phyloP scores from a whole-genome alignment of 2,329 filamentous ascomycete species.

The Hypocrella siamensis region DNA sequence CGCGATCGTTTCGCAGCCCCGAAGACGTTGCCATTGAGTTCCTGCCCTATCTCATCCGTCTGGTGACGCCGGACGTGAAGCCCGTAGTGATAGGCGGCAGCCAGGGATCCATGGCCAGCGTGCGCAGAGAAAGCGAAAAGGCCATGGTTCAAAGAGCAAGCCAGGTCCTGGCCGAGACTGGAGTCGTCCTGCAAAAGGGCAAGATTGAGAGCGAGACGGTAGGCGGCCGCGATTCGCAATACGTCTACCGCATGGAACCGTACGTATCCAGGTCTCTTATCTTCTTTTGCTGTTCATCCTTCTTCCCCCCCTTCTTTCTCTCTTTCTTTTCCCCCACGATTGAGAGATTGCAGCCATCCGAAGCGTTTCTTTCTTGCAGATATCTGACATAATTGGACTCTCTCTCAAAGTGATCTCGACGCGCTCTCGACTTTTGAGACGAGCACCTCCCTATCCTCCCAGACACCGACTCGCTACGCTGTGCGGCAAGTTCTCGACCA shows the following conservation, averaged over 20 bases:
- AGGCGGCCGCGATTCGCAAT: constrained; percentile 45
- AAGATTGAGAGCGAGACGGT: constrained; percentile 56
- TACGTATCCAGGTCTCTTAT: too few species aligned
- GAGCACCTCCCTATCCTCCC: constrained; percentile 36
- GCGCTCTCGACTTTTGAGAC: constrained; percentile 61
- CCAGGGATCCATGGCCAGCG: constrained; percentile 57
- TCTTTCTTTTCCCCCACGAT: neutral
- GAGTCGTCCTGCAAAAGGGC: constrained; percentile 66
- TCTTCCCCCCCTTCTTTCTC: neutral
- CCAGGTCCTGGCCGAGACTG: constrained; percentile 66
- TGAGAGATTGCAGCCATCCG: too few species aligned
- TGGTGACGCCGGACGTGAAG: constrained; percentile 80
- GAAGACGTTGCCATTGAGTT: constrained; percentile 70
- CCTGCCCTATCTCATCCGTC: constrained; percentile 66
- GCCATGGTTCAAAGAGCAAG: constrained; percentile 66
- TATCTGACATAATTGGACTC: neutral
- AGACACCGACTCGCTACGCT: constrained; percentile 72
- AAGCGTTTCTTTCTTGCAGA: constrained; percentile 1
- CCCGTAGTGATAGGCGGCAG: constrained; percentile 69
- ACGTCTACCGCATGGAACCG: constrained; percentile 92
- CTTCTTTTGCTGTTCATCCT: too few species aligned
- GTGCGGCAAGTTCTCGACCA: constrained; percentile 87
- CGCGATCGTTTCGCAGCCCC: constrained; percentile 62
- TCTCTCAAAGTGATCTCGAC: constrained; percentile 69
- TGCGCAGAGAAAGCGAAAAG: constrained; percentile 76